Conservation (phyloP, 2,329 filamentous ascomycete genomes). For the Seiridium unicorne region DNA sequence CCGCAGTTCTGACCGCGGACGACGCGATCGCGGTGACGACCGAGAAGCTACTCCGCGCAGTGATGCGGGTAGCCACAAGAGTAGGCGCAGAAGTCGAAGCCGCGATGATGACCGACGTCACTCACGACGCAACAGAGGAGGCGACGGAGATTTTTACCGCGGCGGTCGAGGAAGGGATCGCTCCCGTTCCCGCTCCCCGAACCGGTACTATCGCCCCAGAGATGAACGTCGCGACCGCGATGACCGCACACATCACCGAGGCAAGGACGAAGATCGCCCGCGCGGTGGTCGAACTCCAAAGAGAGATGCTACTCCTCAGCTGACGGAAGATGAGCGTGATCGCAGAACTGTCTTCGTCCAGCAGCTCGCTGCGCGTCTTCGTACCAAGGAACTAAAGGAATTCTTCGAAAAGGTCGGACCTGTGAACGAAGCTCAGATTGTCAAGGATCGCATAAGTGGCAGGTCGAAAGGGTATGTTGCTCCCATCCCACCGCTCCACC, state of each 20-base stretch:
- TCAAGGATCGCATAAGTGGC: constrained; percentile 94
- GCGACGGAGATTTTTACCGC: constrained; percentile 70
- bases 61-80: constrained; percentile 77
- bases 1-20: constrained; percentile 55
- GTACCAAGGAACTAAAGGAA: constrained; percentile 86
- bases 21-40: constrained; percentile 54
- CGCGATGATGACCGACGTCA: constrained; percentile 73
- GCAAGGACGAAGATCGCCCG: constrained; percentile 47
- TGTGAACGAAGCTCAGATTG: constrained; percentile 96
- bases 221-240: constrained; percentile 52
- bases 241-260: constrained; percentile 54
- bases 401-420: constrained; percentile 96
- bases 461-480: constrained; percentile 87
- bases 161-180: constrained; percentile 55
- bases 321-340: constrained; percentile 94
- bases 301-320: constrained; percentile 63
- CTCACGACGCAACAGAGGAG: constrained; percentile 68
- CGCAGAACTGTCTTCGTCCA: constrained; percentile 97
- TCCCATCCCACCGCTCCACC: not conserved
- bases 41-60: constrained; percentile 68
- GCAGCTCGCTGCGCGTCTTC: constrained; percentile 90
- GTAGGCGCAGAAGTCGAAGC: constrained; percentile 77
- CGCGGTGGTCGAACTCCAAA: constrained; percentile 33
- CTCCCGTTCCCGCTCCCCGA: constrained; percentile 72
- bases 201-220: constrained; percentile 55